Evolutionary conservation across 805 yeast species (phyloP), one percentile per base, ranked within the genome.

Genomic region (Metschnikowia matae): DNA sequence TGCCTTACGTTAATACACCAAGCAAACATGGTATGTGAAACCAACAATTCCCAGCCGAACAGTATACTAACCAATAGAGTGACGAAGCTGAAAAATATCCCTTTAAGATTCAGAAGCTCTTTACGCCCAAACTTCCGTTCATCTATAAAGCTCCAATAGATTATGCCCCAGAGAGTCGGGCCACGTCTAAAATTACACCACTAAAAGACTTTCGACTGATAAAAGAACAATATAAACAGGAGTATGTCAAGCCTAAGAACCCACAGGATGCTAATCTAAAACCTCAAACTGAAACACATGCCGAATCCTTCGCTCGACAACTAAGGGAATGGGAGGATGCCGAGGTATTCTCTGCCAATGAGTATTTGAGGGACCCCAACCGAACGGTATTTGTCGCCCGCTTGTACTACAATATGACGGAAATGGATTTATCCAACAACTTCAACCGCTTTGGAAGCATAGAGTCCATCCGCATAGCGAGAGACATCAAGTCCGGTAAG

Each of bases 351-450:
- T 48, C 53, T 34, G 48, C 54, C 20, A 57, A 55, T 37, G 53
- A 52, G 21, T 49, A 51, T 34, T 31, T 56, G 42, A 54, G 68
- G 50, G 95, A 89, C 61, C 96, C 97, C 1, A 83, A 78, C 61
- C 73, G 75, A 52, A 92, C 97, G 0, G 74, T 92, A 3, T 89
- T 94, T 63, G 77, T 92, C 6, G 85, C 86, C 0, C 71, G 97
- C 48, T 67, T 92, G 41, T 81, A 81, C 43, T 90, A 85, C 61
- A 67, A 70, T 3, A 69, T 80, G 10, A 79, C 81, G 0, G 96
- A 89, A 59, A 64, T 82, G 10, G 94, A 89, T 44, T 64, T 92
- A 31, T 83, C 83, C 36, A 76, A 77, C 50, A 76, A 71, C 36
- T 86, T 89, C 57, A 66, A 76, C 23, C 73, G 71, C 53, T 89